A percentile compares a stretch with the other conserved stretches of the same genome.
Evolutionary conservation across 306 rosid genomes (phyloP).

Genomic region (apple (Malus domestica)): DNA sequence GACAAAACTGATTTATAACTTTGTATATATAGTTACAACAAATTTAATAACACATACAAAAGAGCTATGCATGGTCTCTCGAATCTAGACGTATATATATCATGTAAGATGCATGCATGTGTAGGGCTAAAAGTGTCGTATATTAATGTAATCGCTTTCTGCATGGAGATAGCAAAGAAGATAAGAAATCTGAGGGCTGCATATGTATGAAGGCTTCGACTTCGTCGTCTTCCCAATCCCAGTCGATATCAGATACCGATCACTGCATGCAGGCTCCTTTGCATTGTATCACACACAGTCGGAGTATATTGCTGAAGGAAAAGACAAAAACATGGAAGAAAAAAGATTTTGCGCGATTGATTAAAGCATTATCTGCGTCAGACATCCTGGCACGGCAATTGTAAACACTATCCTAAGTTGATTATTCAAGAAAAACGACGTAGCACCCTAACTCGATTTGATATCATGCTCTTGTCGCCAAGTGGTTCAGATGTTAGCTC

Average conservation of each 20-base stretch:
- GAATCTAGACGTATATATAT: background rate
- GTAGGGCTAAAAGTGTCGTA: background rate
- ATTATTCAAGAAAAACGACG: constrained; percentile 13
- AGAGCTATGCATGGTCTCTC: background rate
- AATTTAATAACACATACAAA: background rate
- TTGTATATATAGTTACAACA: too few relatives aligned
- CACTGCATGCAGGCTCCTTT: background rate
- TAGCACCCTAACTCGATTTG: constrained; percentile 36
- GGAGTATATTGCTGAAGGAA: constrained; percentile 32
- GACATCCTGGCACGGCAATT: constrained; percentile 63
- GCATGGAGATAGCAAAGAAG: background rate
- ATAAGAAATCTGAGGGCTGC: constrained; percentile 18
- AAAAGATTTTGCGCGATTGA: constrained; percentile 43
- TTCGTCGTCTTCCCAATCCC: constrained; percentile 17
- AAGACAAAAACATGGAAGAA: constrained; percentile 60
- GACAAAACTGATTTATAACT: too few relatives aligned
- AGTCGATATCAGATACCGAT: background rate
- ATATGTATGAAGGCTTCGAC: background rate
- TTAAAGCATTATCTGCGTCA: constrained; percentile 31
- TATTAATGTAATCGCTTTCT: background rate
- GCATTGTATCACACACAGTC: background rate
- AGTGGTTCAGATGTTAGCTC: background rate
- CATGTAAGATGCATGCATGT: background rate
- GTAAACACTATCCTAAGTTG: constrained; percentile 15
- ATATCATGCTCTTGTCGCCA: constrained; percentile 36